These are phyloP conservation scores for Ophiosphaerella korrae DNA, from an alignment of 2,329 filamentous ascomycete species.

Conservation along the genomic window DNA sequence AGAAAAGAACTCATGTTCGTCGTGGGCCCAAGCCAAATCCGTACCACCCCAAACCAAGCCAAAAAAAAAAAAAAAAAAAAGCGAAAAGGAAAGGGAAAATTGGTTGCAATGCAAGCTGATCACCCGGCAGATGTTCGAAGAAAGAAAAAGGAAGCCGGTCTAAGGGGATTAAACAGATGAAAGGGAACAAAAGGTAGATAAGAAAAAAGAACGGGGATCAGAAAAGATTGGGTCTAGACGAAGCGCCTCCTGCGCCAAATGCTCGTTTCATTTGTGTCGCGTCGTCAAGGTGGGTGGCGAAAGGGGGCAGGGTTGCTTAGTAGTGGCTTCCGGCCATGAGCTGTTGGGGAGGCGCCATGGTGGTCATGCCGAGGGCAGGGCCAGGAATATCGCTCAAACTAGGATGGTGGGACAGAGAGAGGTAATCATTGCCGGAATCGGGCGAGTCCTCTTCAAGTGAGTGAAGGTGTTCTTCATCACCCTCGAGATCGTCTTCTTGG, in stretches of 20 bases:
- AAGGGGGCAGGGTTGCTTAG: constrained; percentile 24
- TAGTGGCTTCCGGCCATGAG: constrained; percentile 54
- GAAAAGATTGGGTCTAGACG: constrained; percentile 21
- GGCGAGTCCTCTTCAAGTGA: constrained; percentile 81
- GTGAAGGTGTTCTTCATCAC: constrained; percentile 83
- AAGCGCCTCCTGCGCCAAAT: constrained; percentile 29
- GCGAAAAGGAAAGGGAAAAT: constrained; percentile 6
- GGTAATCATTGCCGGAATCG: constrained; percentile 69
- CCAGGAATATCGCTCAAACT: constrained; percentile 44
- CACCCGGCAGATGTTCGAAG: constrained; percentile 15
- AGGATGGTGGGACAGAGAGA: constrained; percentile 37
- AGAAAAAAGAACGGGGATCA: constrained; percentile 12
- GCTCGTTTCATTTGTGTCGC: constrained; percentile 31
- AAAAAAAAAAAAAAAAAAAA: constrained; percentile 1
- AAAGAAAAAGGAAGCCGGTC: constrained; percentile 21
- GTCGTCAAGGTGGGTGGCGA: constrained; percentile 18
- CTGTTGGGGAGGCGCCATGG: constrained; percentile 50
- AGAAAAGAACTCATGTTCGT: too few relatives aligned
- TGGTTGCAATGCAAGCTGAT: constrained; percentile 19
- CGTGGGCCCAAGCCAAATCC: too few relatives aligned
- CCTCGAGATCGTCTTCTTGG: constrained; percentile 85
- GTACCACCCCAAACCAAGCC: not conserved
- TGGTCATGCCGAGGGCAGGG: constrained; percentile 43
- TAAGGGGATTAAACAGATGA: constrained; percentile 35
- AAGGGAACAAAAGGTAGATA: constrained; percentile 22